Evolutionary conservation across 192 early-diverging fungal species (phyloP).

Genomic region (Allomyces macrogynus): DNA sequence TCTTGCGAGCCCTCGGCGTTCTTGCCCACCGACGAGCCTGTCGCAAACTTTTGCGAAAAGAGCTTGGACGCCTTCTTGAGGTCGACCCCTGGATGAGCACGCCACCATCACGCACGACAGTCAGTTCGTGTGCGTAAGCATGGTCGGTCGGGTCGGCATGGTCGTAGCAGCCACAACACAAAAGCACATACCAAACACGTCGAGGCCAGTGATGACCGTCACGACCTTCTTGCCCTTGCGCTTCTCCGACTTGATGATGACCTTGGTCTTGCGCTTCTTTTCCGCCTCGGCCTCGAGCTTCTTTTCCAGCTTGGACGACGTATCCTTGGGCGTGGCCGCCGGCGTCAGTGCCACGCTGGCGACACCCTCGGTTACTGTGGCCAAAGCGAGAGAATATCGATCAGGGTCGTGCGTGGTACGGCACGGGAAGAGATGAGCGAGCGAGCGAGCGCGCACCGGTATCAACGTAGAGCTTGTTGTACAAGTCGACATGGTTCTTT

Average conservation of each 20-base stretch:
- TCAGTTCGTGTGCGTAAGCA: not conserved
- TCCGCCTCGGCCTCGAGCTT: conserved; percentile 29
- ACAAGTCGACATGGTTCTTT: conserved; percentile 31
- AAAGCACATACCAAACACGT: conserved; percentile 57
- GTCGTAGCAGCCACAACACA: not conserved
- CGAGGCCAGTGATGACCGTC: conserved; percentile 61
- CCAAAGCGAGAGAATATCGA: conserved; percentile 4
- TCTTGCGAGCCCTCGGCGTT: conserved; percentile 81
- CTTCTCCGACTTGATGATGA: conserved; percentile 70
- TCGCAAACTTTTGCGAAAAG: conserved; percentile 90
- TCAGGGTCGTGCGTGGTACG: conserved; percentile 4
- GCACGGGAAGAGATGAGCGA: not conserved
- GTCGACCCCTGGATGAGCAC: conserved; percentile 46
- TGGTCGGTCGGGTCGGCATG: not conserved
- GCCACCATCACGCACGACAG: not conserved
- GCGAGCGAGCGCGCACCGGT: not conserved
- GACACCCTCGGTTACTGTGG: conserved; percentile 1
- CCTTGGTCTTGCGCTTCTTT: conserved; percentile 18
- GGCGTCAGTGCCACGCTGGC: conserved; percentile 12
- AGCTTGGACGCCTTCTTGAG: conserved; percentile 91
- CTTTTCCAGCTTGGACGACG: conserved; percentile 25
- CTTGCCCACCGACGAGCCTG: conserved; percentile 81
- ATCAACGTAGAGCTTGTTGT: conserved; percentile 32
- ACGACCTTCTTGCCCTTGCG: conserved; percentile 87
- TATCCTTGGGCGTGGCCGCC: conserved; percentile 7